Evolutionary conservation across 2,329 filamentous ascomycete species (phyloP).

Genomic region (Claviceps pusilla): DNA sequence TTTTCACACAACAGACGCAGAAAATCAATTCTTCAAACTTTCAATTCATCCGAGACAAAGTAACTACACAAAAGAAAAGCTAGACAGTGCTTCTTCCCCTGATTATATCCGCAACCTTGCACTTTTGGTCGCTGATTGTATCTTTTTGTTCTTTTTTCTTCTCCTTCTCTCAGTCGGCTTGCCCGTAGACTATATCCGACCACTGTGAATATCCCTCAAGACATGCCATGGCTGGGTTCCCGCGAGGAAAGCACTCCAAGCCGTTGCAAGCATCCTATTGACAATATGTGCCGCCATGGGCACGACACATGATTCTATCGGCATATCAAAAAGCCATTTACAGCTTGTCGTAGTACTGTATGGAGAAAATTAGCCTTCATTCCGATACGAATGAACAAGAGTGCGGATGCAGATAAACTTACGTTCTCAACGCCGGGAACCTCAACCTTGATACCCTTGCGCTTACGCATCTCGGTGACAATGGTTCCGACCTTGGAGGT

Average conservation of each 20-base stretch:
- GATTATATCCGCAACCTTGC: slow-evolving; percentile 23
- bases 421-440: slow-evolving; percentile 91
- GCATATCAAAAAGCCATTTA: slow-evolving; percentile 41
- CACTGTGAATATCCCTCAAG: slow-evolving; percentile 2
- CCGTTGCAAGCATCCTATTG: slow-evolving; percentile 24
- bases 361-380: slow-evolving; percentile 10
- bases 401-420: slow-evolving; percentile 34
- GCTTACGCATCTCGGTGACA: slow-evolving; percentile 85
- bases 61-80: slow-evolving; percentile 29
- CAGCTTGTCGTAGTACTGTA: slow-evolving; percentile 96
- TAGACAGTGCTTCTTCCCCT: slow-evolving; percentile 20
- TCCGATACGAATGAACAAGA: not conserved
- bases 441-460: slow-evolving; percentile 97
- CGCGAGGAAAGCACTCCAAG: slow-evolving; percentile 14
- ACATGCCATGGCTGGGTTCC: slow-evolving; percentile 10
- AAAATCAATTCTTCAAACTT: slow-evolving; percentile 19
- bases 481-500: slow-evolving; percentile 70
- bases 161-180: slow-evolving; percentile 5
- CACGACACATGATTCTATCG: slow-evolving; percentile 32
- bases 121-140: slow-evolving; percentile 13
- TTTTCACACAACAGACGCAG: too few relatives aligned
- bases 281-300: slow-evolving; percentile 26
- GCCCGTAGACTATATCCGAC: slow-evolving; percentile 17
- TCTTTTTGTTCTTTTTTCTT: not conserved
- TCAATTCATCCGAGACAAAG: slow-evolving; percentile 27